These are phyloP conservation scores for Pyrenochaeta sp. DNA, from an alignment of 2,329 filamentous ascomycete genomes.

Conservation along the genomic window DNA sequence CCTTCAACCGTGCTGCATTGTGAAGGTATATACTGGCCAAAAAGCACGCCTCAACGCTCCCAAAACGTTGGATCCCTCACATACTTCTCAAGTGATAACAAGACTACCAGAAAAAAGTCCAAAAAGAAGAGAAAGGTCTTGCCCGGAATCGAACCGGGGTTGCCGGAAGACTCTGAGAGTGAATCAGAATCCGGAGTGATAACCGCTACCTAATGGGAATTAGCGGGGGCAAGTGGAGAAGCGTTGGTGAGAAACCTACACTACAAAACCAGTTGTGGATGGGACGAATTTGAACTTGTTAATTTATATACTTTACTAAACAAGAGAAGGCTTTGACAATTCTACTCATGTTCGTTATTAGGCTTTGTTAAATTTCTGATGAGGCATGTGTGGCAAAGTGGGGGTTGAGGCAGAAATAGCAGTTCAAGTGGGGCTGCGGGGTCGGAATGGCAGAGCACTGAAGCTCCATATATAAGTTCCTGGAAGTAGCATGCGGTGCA, in stretches of 20 bases:
- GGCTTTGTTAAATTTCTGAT: not conserved
- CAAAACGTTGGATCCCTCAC: too few species aligned
- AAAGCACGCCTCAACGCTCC: not conserved
- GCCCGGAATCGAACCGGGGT: constrained; percentile 37
- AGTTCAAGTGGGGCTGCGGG: not conserved
- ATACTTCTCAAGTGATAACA: not conserved
- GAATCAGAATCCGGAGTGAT: constrained; percentile 39
- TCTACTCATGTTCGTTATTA: too few species aligned
- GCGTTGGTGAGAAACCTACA: constrained; percentile 13
- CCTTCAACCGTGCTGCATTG: too few species aligned
- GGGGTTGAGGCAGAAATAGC: not conserved
- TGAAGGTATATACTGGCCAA: not conserved
- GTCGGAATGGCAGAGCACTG: not conserved
- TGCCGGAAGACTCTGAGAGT: constrained; percentile 28
- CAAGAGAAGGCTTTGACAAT: too few species aligned
- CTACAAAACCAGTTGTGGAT: constrained; percentile 20
- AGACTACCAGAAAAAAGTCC: not conserved
- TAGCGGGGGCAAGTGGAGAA: constrained; percentile 8
- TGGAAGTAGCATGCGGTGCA: too few species aligned
- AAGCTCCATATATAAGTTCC: too few species aligned
- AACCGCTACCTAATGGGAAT: constrained; percentile 28
- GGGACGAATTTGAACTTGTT: not conserved
- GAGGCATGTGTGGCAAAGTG: not conserved
- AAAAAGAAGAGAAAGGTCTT: constrained; percentile 24
- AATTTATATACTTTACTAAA: not conserved